Conservation (phyloP, 2,329 filamentous ascomycete genomes). For the Ceratocystis cacaofunesta region DNA sequence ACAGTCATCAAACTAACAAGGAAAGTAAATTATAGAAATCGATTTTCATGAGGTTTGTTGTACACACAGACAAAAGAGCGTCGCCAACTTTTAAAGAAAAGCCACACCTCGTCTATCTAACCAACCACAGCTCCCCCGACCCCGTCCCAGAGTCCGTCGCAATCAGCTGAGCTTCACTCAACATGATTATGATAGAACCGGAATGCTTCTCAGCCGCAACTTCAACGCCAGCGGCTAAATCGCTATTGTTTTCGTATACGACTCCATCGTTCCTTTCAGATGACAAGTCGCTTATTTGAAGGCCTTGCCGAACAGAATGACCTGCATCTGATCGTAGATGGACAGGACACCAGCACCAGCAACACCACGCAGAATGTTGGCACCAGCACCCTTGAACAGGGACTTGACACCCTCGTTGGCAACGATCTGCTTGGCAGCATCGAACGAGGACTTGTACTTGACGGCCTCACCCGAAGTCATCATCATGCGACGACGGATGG, state of each 20-base stretch:
- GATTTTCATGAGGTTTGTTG: conserved; percentile 15
- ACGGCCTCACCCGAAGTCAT: conserved; percentile 96
- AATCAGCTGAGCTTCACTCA: background rate
- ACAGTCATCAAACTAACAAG: background rate
- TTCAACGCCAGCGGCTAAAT: background rate
- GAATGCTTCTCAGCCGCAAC: background rate
- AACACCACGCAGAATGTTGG: conserved; percentile 99
- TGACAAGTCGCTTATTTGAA: conserved; percentile 55
- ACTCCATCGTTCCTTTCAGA: background rate
- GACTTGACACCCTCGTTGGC: conserved; percentile 96
- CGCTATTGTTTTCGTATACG: background rate
- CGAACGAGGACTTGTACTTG: conserved; percentile 97
- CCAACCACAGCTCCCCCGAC: conserved; percentile 6
- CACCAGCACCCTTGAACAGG: conserved; percentile 99
- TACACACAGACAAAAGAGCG: conserved; percentile 15
- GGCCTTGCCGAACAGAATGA: conserved; percentile 99
- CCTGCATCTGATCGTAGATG: conserved; percentile 99
- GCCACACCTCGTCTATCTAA: conserved; percentile 11
- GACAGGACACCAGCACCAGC: conserved; percentile 99
- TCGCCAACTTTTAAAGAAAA: background rate
- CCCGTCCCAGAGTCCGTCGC: background rate
- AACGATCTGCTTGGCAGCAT: conserved; percentile 91
- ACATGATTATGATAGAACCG: background rate
- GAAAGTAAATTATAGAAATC: conserved; percentile 9
- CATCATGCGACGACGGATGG: conserved; percentile 99